Percentiles rank a stretch among this genome's conserved stretches.
Conservation (phyloP, 1,139 yeast genomes). For the Saccharomyces uvarum region DNA sequence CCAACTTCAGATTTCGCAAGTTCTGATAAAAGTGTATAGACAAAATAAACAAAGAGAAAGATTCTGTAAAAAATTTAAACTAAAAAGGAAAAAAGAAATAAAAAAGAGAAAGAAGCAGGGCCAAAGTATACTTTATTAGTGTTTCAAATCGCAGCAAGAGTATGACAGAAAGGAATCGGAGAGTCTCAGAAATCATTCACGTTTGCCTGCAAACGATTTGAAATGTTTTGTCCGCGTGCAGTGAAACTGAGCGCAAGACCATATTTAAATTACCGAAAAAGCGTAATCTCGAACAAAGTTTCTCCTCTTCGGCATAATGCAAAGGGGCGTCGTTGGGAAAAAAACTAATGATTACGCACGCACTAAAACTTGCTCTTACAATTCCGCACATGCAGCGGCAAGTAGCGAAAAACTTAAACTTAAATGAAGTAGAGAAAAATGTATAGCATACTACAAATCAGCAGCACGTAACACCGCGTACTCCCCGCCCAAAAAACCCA, state of each 20-base stretch:
- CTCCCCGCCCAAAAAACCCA: background rate
- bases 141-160: background rate
- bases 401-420: background rate
- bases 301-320: slow-evolving; percentile 1
- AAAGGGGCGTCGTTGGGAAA: background rate
- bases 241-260: background rate
- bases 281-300: slow-evolving; percentile 1
- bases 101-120: background rate
- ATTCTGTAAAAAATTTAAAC: background rate
- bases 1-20: background rate
- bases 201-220: background rate
- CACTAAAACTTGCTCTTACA: background rate
- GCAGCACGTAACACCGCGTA: background rate
- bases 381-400: slow-evolving; percentile 1
- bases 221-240: background rate
- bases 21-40: background rate
- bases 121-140: background rate
- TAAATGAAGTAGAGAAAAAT: background rate
- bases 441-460: background rate
- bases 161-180: background rate
- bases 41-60: background rate
- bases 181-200: background rate
- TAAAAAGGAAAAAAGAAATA: background rate
- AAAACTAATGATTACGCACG: background rate
- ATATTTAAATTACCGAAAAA: background rate